Conservation (phyloP, 805 yeast genomes). For the Brettanomyces bruxellensis region DNA sequence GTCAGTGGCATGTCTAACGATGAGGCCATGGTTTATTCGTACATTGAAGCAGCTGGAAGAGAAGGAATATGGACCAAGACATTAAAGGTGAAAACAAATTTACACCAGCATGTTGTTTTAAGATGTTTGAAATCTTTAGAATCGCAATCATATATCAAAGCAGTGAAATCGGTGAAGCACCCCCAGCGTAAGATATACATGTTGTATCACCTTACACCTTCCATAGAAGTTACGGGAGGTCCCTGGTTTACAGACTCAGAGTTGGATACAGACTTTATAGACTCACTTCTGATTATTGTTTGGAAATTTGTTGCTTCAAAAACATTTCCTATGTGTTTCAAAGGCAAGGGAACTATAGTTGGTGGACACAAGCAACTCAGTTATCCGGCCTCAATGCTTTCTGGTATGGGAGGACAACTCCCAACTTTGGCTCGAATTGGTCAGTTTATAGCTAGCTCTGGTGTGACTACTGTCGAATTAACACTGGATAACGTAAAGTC, state of each 20-base stretch:
- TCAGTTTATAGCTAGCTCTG: slow-evolving; percentile 61
- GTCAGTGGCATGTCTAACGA: slow-evolving; percentile 73
- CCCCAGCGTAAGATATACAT: slow-evolving; percentile 95
- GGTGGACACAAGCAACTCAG: slow-evolving; percentile 19
- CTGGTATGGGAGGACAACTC: slow-evolving; percentile 31
- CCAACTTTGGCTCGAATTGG: slow-evolving; percentile 69
- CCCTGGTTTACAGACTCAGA: slow-evolving; percentile 99
- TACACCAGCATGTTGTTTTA: slow-evolving; percentile 85
- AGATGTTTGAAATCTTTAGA: slow-evolving; percentile 78
- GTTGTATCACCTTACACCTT: slow-evolving; percentile 89
- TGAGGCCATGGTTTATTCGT: slow-evolving; percentile 83
- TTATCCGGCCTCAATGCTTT: slow-evolving; percentile 15
- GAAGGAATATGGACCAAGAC: slow-evolving; percentile 97
- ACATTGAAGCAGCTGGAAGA: slow-evolving; percentile 86
- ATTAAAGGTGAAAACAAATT: slow-evolving; percentile 75
- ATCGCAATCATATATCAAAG: slow-evolving; percentile 72
- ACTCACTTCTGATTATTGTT: slow-evolving; percentile 67
- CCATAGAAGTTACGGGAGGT: slow-evolving; percentile 95
- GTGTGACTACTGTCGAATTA: slow-evolving; percentile 77
- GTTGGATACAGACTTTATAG: slow-evolving; percentile 88
- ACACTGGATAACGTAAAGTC: slow-evolving; percentile 65
- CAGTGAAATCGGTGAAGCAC: slow-evolving; percentile 79
- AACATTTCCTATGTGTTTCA: slow-evolving; percentile 69
- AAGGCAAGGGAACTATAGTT: slow-evolving; percentile 20
- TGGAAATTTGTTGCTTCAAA: slow-evolving; percentile 79